A percentile compares a stretch with the other conserved stretches of the same genome.
Conservation (phyloP, 495 filamentous ascomycete genomes). For the Penicillium mononematosum region DNA sequence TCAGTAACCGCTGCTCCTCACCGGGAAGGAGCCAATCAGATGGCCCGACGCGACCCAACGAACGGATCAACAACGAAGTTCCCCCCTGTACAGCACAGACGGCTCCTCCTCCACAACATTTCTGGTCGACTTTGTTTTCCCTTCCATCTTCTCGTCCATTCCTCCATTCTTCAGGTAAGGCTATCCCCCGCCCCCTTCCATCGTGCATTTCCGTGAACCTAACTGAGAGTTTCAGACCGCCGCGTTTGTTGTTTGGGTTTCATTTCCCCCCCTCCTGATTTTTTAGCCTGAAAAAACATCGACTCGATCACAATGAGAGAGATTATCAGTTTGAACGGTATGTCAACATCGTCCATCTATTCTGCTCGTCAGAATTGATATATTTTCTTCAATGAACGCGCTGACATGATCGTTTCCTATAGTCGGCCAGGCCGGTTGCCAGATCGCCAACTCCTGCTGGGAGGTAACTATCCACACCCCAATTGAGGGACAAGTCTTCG, state of each 20-base stretch:
- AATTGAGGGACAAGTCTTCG: constrained; percentile 16
- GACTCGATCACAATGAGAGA: constrained; percentile 78
- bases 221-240: constrained; percentile 25
- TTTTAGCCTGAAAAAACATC: constrained; percentile 37
- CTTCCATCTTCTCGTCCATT: constrained; percentile 25
- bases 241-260: constrained; percentile 37
- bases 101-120: constrained; percentile 34
- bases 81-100: constrained; percentile 35
- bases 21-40: constrained; percentile 34
- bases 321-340: constrained; percentile 99
- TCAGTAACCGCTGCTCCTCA: constrained; percentile 26
- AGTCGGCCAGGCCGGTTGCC: constrained; percentile 99
- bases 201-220: constrained; percentile 9
- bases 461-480: constrained; percentile 62
- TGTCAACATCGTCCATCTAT: constrained; percentile 26
- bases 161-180: constrained; percentile 31
- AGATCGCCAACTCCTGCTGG: constrained; percentile 99
- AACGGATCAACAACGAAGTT: constrained; percentile 42
- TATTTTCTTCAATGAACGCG: constrained; percentile 18
- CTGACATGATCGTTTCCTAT: constrained; percentile 30
- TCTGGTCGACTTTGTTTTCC: constrained; percentile 26
- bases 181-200: constrained; percentile 22
- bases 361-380: constrained; percentile 18
- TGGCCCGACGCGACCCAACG: constrained; percentile 40
- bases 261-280: constrained; percentile 31